Evolutionary conservation across 768 basidiomycete species (phyloP).

Genomic region (Wakefieldia striispora): DNA sequence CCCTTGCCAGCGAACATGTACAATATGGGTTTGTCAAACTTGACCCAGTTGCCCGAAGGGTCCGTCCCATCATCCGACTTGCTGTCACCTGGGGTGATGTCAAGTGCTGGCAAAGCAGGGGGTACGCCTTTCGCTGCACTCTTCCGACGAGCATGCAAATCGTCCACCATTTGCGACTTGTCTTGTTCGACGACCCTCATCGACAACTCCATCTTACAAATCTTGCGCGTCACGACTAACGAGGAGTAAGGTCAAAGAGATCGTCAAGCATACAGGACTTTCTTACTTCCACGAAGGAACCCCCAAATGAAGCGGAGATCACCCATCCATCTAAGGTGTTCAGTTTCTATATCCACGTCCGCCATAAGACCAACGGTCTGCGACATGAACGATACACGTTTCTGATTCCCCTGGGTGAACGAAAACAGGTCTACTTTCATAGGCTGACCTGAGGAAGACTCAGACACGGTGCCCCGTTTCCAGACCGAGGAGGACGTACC

Average conservation of each 20-base stretch:
- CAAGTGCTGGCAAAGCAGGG: slow-evolving; percentile 8
- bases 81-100: slow-evolving; percentile 9
- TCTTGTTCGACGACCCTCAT: slow-evolving; percentile 69
- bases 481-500: slow-evolving; percentile 33
- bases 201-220: slow-evolving; percentile 69
- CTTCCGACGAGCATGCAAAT: slow-evolving; percentile 40
- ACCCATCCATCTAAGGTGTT: slow-evolving; percentile 85
- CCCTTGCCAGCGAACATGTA: slow-evolving; percentile 79
- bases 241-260: not conserved
- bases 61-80: slow-evolving; percentile 23
- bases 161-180: slow-evolving; percentile 67
- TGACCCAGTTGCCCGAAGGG: slow-evolving; percentile 63
- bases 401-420: slow-evolving; percentile 62
- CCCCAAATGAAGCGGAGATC: slow-evolving; percentile 75
- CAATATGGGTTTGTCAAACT: slow-evolving; percentile 62
- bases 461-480: not conserved
- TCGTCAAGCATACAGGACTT: not conserved
- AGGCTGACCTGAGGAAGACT: slow-evolving; percentile 49
- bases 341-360: slow-evolving; percentile 81
- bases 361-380: slow-evolving; percentile 84
- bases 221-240: slow-evolving; percentile 56
- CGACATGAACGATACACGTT: slow-evolving; percentile 76
- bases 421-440: slow-evolving; percentile 80
- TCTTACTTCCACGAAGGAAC: slow-evolving; percentile 63
- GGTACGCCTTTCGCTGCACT: slow-evolving; percentile 14